Percentiles rank a stretch among this genome's conserved stretches.
These are phyloP conservation scores for Apodospora peruviana DNA, from an alignment of 495 filamentous ascomycete species.

Conservation along the genomic window DNA sequence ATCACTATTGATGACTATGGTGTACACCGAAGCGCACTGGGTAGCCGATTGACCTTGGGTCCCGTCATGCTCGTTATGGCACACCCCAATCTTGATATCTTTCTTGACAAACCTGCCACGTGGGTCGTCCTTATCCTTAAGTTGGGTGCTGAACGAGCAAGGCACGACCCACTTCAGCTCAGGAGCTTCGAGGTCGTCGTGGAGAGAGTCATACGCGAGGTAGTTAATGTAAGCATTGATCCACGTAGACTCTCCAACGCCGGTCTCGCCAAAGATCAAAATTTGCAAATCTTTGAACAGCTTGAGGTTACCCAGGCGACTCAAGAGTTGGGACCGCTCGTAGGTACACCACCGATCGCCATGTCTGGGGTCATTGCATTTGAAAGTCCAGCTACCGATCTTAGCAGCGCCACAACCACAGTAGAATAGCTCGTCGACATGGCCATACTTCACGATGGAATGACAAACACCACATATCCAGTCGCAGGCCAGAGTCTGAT, in stretches of 20 bases:
- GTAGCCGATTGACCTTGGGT: neutral
- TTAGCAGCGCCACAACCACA: constrained; percentile 31
- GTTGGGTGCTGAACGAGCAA: constrained; percentile 31
- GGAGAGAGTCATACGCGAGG: constrained; percentile 27
- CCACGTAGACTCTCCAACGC: constrained; percentile 41
- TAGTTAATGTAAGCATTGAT: constrained; percentile 46
- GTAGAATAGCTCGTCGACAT: constrained; percentile 26
- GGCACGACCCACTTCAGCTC: constrained; percentile 31
- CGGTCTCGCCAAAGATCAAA: constrained; percentile 40
- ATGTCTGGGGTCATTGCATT: constrained; percentile 22
- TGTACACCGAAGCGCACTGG: neutral
- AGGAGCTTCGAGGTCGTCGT: constrained; percentile 20
- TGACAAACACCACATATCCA: constrained; percentile 32
- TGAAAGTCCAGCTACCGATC: constrained; percentile 21
- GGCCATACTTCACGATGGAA: constrained; percentile 26
- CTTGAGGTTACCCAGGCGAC: neutral
- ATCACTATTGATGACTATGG: constrained; percentile 10
- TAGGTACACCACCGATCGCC: constrained; percentile 3
- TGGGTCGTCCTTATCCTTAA: constrained; percentile 14
- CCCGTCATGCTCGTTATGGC: constrained; percentile 7
- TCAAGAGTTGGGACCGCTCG: neutral
- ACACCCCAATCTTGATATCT: constrained; percentile 22
- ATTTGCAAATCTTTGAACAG: constrained; percentile 29
- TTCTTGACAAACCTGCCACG: constrained; percentile 12
- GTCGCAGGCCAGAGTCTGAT: neutral